Conservation (phyloP, 2,329 filamentous ascomycete species). For the Lecanicillium sp. region DNA sequence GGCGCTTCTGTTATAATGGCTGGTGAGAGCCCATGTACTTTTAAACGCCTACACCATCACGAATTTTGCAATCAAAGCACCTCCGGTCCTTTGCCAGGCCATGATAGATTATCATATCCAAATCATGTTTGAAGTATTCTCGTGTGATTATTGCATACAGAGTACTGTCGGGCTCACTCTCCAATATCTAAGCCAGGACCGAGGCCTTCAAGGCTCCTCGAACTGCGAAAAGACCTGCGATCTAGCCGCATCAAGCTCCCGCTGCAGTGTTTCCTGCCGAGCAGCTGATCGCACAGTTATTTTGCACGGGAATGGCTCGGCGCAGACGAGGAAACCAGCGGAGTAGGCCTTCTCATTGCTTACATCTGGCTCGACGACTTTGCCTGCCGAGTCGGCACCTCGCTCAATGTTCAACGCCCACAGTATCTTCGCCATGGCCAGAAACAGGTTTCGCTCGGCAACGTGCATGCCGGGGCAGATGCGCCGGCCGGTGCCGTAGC, state of each 20-base stretch:
- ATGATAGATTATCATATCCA: too few species aligned
- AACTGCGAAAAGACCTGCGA: neutral
- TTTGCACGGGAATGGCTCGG: neutral
- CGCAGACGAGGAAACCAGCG: neutral
- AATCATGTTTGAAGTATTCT: too few species aligned
- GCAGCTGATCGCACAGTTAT: neutral
- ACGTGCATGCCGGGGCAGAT: slow-evolving; percentile 42
- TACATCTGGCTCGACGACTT: neutral
- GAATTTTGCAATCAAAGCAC: too few species aligned
- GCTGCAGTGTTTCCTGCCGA: neutral
- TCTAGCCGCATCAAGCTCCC: slow-evolving; percentile 1
- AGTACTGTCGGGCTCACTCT: too few species aligned
- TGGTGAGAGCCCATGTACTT: too few species aligned
- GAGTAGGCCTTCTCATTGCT: slow-evolving; percentile 1
- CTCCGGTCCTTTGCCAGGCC: too few species aligned
- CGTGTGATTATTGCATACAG: too few species aligned
- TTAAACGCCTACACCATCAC: too few species aligned
- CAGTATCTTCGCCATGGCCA: slow-evolving; percentile 29
- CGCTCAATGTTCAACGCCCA: slow-evolving; percentile 33
- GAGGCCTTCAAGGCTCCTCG: too few species aligned
- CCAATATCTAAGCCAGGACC: too few species aligned
- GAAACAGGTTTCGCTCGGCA: slow-evolving; percentile 35
- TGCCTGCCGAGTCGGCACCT: neutral
- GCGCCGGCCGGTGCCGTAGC: slow-evolving; percentile 38
- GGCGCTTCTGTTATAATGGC: too few species aligned